Evolutionary conservation across 805 yeast species (phyloP).

Genomic region (Hermanozyma aechmeae): DNA sequence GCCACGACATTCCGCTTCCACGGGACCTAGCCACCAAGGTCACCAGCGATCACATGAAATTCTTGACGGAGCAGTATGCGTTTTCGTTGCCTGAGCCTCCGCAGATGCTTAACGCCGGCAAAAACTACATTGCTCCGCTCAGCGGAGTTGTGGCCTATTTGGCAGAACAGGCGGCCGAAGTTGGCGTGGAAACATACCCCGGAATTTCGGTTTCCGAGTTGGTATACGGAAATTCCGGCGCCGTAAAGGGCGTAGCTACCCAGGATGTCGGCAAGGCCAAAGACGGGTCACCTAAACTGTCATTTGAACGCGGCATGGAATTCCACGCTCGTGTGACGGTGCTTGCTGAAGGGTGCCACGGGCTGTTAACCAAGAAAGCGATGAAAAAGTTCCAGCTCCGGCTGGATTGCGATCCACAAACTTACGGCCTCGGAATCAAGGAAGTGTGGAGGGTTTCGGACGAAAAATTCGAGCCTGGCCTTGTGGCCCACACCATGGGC

Average conservation of each 20-base stretch:
- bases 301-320: slow-evolving; percentile 96
- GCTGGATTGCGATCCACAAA: slow-evolving; percentile 59
- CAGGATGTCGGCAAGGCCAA: slow-evolving; percentile 82
- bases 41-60: slow-evolving; percentile 64
- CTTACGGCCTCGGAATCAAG: slow-evolving; percentile 92
- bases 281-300: slow-evolving; percentile 65
- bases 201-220: slow-evolving; percentile 81
- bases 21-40: slow-evolving; percentile 68
- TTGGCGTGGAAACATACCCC: slow-evolving; percentile 91
- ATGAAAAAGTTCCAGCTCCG: slow-evolving; percentile 64
- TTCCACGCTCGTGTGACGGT: slow-evolving; percentile 86
- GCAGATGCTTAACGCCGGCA: slow-evolving; percentile 71
- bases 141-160: slow-evolving; percentile 74
- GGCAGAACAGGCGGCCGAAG: slow-evolving; percentile 81
- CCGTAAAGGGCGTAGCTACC: slow-evolving; percentile 85
- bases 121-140: slow-evolving; percentile 78
- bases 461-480: slow-evolving; percentile 71
- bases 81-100: slow-evolving; percentile 89
- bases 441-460: slow-evolving; percentile 95
- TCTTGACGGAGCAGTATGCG: slow-evolving; percentile 49
- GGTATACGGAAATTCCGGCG: slow-evolving; percentile 46
- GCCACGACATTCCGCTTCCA: slow-evolving; percentile 67
- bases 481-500: slow-evolving; percentile 81
- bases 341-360: slow-evolving; percentile 98
- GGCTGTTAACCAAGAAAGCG: slow-evolving; percentile 75